phyloP scores from a whole-genome alignment of 169 alveolate species.

The Theileria parva region DNA sequence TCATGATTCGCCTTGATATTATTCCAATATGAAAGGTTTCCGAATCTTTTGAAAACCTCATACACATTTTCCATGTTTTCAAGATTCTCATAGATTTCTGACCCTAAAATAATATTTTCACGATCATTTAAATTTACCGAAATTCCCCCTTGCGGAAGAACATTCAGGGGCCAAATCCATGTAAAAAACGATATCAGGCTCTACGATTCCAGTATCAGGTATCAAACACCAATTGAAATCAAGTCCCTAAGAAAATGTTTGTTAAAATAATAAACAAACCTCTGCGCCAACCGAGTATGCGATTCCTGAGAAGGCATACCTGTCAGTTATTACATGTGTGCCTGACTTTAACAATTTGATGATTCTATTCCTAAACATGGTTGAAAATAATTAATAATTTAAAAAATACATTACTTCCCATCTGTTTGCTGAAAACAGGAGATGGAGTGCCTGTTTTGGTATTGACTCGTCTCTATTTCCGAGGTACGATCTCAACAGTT shows the following conservation, averaged over 20 bases:
- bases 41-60: constrained; percentile 42
- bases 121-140: constrained; percentile 26
- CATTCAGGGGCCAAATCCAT: constrained; percentile 39
- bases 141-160: constrained; percentile 45
- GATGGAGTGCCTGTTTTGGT: constrained; percentile 86
- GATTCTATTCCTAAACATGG: constrained; percentile 70
- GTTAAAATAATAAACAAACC: background rate
- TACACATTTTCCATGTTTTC: constrained; percentile 33
- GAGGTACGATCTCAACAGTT: constrained; percentile 82
- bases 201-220: constrained; percentile 52
- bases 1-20: constrained; percentile 31
- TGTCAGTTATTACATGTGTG: constrained; percentile 84
- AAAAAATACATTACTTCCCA: constrained; percentile 86
- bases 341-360: constrained; percentile 77
- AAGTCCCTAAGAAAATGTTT: constrained; percentile 16
- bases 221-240: constrained; percentile 44
- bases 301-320: constrained; percentile 94
- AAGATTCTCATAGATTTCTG: constrained; percentile 41
- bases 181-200: constrained; percentile 61
- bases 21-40: constrained; percentile 51
- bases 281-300: constrained; percentile 93
- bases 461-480: constrained; percentile 68
- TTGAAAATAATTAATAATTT: background rate
- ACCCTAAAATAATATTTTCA: background rate
- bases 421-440: constrained; percentile 92